A percentile compares a stretch with the other conserved stretches of the same genome.
Evolutionary conservation across 768 basidiomycete species (phyloP).

Genomic region (Pleurotus platypus): DNA sequence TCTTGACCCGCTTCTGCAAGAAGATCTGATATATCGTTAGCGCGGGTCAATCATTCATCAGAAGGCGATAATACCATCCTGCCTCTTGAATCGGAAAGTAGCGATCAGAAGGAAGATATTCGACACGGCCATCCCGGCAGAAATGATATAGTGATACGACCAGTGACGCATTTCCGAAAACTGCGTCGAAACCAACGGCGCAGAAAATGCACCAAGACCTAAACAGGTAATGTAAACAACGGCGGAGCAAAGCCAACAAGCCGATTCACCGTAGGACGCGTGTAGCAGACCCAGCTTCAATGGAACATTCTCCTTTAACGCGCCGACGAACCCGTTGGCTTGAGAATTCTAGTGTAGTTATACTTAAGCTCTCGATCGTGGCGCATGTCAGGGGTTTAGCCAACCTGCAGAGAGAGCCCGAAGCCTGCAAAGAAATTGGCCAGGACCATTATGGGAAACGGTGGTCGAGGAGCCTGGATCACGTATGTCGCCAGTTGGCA

Average conservation of each 20-base stretch:
- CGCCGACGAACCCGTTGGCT: conserved; percentile 51
- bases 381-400: not conserved
- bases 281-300: conserved; percentile 52
- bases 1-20: conserved; percentile 22
- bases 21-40: conserved; percentile 10
- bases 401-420: conserved; percentile 44
- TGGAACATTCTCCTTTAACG: conserved; percentile 36
- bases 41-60: not conserved
- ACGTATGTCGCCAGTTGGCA: conserved; percentile 40
- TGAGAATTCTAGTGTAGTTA: conserved; percentile 41
- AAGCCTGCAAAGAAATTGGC: conserved; percentile 45
- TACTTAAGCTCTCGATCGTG: not conserved
- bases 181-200: conserved; percentile 65
- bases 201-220: conserved; percentile 43
- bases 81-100: conserved; percentile 23
- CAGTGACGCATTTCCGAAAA: conserved; percentile 50
- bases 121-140: conserved; percentile 45
- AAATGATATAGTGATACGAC: conserved; percentile 62
- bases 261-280: conserved; percentile 41
- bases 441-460: conserved; percentile 48
- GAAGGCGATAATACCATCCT: conserved; percentile 21
- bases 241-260: not conserved
- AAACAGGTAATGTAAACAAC: not conserved
- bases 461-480: conserved; percentile 42
- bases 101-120: conserved; percentile 24